A percentile compares a stretch with the other conserved stretches of the same genome.
Conservation (phyloP, 768 basidiomycete genomes). For the Pleurotus platypus region DNA sequence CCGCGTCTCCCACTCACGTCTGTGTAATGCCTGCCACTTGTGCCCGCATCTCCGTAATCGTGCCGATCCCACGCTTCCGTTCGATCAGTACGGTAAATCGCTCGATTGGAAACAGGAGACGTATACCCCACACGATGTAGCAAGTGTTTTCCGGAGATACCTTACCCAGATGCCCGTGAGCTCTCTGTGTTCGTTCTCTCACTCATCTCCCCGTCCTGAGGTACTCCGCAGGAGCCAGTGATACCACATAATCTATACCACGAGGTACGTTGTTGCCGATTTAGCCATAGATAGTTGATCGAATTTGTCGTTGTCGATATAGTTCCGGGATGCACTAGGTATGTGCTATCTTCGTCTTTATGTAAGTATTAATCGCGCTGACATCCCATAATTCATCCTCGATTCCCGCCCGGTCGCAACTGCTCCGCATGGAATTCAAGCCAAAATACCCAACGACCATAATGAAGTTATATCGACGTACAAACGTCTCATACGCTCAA, state of each 20-base stretch:
- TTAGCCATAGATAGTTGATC: conserved; percentile 12
- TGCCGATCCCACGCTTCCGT: too few relatives aligned
- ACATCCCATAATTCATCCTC: background rate
- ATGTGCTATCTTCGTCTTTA: conserved; percentile 15
- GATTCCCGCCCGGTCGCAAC: conserved; percentile 2
- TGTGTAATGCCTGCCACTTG: too few relatives aligned
- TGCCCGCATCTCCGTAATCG: too few relatives aligned
- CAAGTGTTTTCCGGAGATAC: conserved; percentile 93
- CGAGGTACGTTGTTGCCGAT: conserved; percentile 49
- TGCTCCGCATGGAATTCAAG: conserved; percentile 28
- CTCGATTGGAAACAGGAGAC: conserved; percentile 85
- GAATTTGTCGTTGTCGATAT: conserved; percentile 9
- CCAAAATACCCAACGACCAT: conserved; percentile 63
- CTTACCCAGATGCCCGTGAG: conserved; percentile 95
- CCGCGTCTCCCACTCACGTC: too few relatives aligned
- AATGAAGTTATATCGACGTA: conserved; percentile 76
- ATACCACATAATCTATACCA: conserved; percentile 91
- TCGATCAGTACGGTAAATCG: conserved; percentile 81
- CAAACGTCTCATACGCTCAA: conserved; percentile 76
- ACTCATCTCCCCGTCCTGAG: background rate
- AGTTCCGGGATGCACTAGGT: conserved; percentile 85
- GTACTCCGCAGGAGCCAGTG: conserved; percentile 73
- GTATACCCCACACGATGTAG: conserved; percentile 95
- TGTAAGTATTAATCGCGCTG: background rate
- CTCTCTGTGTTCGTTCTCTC: conserved; percentile 4